Percentiles rank a stretch among this genome's conserved stretches.
These are phyloP conservation scores for Knoxdaviesia proteae DNA, from an alignment of 2,329 filamentous ascomycete genomes.

Conservation along the genomic window DNA sequence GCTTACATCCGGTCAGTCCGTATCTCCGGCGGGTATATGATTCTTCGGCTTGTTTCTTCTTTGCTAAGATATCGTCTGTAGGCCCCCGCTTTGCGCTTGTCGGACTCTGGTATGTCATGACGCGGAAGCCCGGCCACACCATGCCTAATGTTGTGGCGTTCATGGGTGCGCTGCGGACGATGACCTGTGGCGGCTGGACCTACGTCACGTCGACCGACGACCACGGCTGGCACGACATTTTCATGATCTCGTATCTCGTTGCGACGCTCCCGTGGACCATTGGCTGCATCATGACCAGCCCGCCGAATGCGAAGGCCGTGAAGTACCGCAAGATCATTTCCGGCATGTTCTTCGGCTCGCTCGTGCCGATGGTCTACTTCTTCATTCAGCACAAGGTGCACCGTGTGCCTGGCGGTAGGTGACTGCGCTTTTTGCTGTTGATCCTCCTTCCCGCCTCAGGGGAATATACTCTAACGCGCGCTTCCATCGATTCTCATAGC, in stretches of 20 bases:
- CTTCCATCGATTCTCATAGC: conserved; percentile 28
- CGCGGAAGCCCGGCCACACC: conserved; percentile 49
- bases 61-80: conserved; percentile 11
- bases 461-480: background rate
- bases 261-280: conserved; percentile 88
- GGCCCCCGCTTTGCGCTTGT: conserved; percentile 83
- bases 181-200: conserved; percentile 95
- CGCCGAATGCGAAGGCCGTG: conserved; percentile 60
- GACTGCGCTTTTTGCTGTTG: background rate
- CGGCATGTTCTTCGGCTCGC: conserved; percentile 68
- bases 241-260: conserved; percentile 97
- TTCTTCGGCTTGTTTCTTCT: background rate
- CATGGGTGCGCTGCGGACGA: conserved; percentile 66
- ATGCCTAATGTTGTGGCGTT: conserved; percentile 66
- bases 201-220: conserved; percentile 97
- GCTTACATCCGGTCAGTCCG: conserved; percentile 56
- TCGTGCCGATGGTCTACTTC: conserved; percentile 82
- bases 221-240: conserved; percentile 96
- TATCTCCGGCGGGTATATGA: background rate
- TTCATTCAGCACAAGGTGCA: conserved; percentile 99
- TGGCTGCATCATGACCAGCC: conserved; percentile 74
- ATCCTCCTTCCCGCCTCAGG: background rate
- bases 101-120: conserved; percentile 79
- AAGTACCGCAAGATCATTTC: conserved; percentile 79
- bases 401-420: conserved; percentile 72